Base-by-base conservation (phyloP, 2,329 filamentous ascomycete genomes). In the Diaporthe sp. region DNA sequence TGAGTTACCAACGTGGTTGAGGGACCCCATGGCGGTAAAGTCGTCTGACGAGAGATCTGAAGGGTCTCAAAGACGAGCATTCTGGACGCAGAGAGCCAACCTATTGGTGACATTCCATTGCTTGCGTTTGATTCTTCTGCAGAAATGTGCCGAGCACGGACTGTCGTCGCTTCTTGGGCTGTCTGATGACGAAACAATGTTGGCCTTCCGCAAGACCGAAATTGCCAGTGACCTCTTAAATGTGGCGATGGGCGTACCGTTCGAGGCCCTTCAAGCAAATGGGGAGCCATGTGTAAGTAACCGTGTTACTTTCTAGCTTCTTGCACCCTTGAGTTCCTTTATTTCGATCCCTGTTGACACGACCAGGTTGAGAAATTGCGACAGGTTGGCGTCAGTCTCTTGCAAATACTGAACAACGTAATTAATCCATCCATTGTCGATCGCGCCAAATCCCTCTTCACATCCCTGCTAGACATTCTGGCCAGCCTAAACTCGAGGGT, bases 121-220 rank as follows among this genome's bases (percentile, higher is more conserved):
- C 17, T 25, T 65, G 39, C 60, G 60, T 25, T 42, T 65, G 39
- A 47, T 47, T 8, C 39, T 65, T n/a, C 1, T 65, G 15, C 60
- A 47, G 25, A 44, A 47, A 28, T 65, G 60, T 31, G 7, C 39
- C 10, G 25, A 65, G 13, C 39, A 65, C 25, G 60, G 60, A 13
- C n/a, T 65, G 15, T 65, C 39, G 8, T 65, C 60, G 39, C 39
- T 65, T n/a, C 42, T 65, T 17, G 60, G 60, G 3, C 42, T 65
- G 2, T 65, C 60, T 3, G 60, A 65, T 9, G 39, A 65, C 39
- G 39, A 47, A 17, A 65, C 39, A 2, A 65, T 65, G 60, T 44
- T 65, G 60, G 60, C 60, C n/a, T 65, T 65, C 39, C 60, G 60
- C 39, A 65, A 65, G 39, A 47, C 60, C 39, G 60, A 65, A 44